Evolutionary conservation across 2,329 filamentous ascomycete genomes (phyloP), one percentile per base, ranked within the genome.

Genomic region (Berkeleyomyces rouxiae): DNA sequence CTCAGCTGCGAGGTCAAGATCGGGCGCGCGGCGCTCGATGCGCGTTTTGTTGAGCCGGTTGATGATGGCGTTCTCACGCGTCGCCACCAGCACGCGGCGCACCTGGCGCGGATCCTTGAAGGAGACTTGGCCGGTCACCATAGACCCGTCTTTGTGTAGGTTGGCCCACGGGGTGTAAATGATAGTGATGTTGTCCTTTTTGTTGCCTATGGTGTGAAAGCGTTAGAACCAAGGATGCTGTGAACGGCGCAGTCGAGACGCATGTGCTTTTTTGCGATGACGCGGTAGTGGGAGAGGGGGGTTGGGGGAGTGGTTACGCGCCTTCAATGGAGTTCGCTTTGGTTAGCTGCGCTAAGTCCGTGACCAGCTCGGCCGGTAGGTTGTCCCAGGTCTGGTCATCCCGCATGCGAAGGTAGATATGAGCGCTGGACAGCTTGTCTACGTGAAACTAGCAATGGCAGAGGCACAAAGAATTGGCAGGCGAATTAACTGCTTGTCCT

Each of bases 111-210:
- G 81, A 73, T 96, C 89, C 71, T 96, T 91, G 78, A 97, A 99
- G 66, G 88, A 86, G 61, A 99, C 93, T 72, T 99, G 93, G 31
- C 93, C 93, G 2, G 86, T 86, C 16, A 89, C 91, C 93, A 99
- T 99, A 72, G 86, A 89, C 39, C 91, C 92, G 70, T 95, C 90
- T 72, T 99, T 99, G 72, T 89, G 87, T 42, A 99, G 81, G 72
- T 99, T 99, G 53, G 88, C 87, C 90, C 93, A 97, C 5, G 93
- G 93, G 3, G 93, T 99, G 76, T 99, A 99, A 70, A 99, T 95
- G 70, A 99, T 74, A 13, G 90, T 95, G 69, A 99, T 79, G 74
- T 97, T 97, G 74, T 97, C 92, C 74, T 96, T 97, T 75, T 99
- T 99, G 78, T 99, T 99, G 67, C 93, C 88, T 91, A 64, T 4